Percentiles rank a stretch among this genome's conserved stretches.
Conservation (phyloP, 148 eudicot species). For the Fallopia convolvulus region DNA sequence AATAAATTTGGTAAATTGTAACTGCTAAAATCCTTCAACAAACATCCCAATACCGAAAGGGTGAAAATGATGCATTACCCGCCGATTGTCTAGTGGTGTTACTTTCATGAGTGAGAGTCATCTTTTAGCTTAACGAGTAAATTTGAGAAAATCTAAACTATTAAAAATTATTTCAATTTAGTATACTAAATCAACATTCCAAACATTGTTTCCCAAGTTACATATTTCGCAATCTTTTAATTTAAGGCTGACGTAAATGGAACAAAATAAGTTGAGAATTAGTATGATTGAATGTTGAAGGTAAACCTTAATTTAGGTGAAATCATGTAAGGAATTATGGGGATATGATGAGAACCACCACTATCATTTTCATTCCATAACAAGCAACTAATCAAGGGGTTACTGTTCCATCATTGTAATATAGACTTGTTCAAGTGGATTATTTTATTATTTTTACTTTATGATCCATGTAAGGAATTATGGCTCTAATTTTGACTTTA, state of each 20-base stretch:
- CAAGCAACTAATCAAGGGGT: too few relatives aligned
- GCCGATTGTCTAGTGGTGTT: not conserved
- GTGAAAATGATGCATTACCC: conserved; percentile 1
- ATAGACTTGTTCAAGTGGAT: too few relatives aligned
- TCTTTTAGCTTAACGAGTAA: too few relatives aligned
- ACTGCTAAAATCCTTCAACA: not conserved
- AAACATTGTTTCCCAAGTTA: not conserved
- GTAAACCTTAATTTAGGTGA: not conserved
- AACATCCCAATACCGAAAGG: not conserved
- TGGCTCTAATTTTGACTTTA: too few relatives aligned
- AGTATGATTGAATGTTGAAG: not conserved
- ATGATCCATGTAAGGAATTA: too few relatives aligned
- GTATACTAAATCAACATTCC: not conserved
- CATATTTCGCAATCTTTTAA: too few relatives aligned
- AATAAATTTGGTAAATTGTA: not conserved
- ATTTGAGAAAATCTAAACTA: not conserved
- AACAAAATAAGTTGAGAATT: not conserved
- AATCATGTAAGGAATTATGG: not conserved
- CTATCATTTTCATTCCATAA: too few relatives aligned
- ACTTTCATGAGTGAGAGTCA: too few relatives aligned
- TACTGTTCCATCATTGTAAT: too few relatives aligned
- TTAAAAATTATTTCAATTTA: not conserved
- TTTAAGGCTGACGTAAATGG: not conserved
- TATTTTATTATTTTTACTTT: too few relatives aligned
- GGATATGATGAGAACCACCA: not conserved